phyloP scores from a whole-genome alignment of 345 rosid genomes.

The thale cress (Arabidopsis thaliana) region TAIR10.1 NC_003070.9:6154501-6155000 shows the following conservation, averaged over 20 bases:
- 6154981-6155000: constrained; percentile 91
- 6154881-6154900: constrained; percentile 95
- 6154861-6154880: constrained; percentile 88
- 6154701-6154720: constrained; percentile 96
- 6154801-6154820: constrained; percentile 96
- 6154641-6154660: constrained; percentile 91
- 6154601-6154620: constrained; percentile 93
- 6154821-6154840: constrained; percentile 71
- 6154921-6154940: constrained; percentile 93
- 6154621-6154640: constrained; percentile 80
- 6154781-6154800: constrained; percentile 92
- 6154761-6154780: constrained; percentile 98
- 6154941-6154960: constrained; percentile 84
- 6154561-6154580: constrained; percentile 74
- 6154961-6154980: constrained; percentile 89
- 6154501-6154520: constrained; percentile 88
- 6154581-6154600: constrained; percentile 97
- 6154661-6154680: constrained; percentile 87
- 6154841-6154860: constrained; percentile 90
- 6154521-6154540: constrained; percentile 84
- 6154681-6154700: constrained; percentile 87
- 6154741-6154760: constrained; percentile 83
- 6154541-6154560: constrained; percentile 73
- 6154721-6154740: constrained; percentile 70
- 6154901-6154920: constrained; percentile 88